Conservation (phyloP, 1,139 yeast genomes). For the Geotrichum bryndzae region DNA sequence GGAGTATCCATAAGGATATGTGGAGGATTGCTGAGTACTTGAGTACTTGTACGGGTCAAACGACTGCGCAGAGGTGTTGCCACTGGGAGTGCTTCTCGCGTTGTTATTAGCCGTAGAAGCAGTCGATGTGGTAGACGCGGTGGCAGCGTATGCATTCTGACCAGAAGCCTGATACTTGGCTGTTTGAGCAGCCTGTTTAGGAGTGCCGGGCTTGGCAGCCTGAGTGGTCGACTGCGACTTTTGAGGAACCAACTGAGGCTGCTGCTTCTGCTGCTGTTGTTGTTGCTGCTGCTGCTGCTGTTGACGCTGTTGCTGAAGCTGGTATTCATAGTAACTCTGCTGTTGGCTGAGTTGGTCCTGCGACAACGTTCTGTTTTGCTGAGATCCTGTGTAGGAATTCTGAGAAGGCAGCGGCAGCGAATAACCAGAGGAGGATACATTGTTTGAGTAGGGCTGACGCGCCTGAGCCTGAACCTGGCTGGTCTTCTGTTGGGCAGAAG, state of each 20-base stretch:
- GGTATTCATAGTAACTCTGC: background rate
- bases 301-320: background rate
- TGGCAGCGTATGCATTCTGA: background rate
- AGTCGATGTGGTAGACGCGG: background rate
- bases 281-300: conserved; percentile 9
- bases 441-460: conserved; percentile 9
- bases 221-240: background rate
- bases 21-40: background rate
- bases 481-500: conserved; percentile 1
- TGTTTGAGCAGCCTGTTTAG: background rate
- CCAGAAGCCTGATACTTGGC: background rate
- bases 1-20: background rate
- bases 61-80: background rate
- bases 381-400: background rate
- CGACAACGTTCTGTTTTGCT: background rate
- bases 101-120: conserved; percentile 1
- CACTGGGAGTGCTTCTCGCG: background rate
- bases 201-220: background rate
- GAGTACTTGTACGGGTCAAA: background rate
- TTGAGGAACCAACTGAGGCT: conserved; percentile 3
- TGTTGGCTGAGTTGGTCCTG: background rate
- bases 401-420: conserved; percentile 9
- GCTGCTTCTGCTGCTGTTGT: conserved; percentile 4
- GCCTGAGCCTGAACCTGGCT: conserved; percentile 3
- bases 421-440: conserved; percentile 3